phyloP scores from a whole-genome alignment of 306 rosid species.

The Castanea mollissima region DNA sequence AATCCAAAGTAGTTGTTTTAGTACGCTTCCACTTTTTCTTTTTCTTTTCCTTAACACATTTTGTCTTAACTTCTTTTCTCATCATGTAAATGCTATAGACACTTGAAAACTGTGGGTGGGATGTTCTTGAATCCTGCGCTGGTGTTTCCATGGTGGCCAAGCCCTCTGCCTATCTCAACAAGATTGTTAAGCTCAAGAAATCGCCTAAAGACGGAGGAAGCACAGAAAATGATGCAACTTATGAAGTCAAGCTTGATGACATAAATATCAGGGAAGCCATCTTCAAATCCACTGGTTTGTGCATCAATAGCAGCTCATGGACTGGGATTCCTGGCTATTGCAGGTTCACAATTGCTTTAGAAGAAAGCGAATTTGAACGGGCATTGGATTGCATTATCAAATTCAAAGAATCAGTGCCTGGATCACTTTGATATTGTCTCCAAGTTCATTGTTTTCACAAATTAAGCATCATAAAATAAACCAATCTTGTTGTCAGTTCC shows the following conservation, averaged over 20 bases:
- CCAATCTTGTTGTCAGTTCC: background rate
- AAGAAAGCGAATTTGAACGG: slow-evolving; percentile 65
- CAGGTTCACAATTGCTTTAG: slow-evolving; percentile 78
- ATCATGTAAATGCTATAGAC: slow-evolving; percentile 36
- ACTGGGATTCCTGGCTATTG: slow-evolving; percentile 96
- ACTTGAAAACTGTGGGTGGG: slow-evolving; percentile 85
- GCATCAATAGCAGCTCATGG: slow-evolving; percentile 93
- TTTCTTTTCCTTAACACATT: background rate
- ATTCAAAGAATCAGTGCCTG: slow-evolving; percentile 43
- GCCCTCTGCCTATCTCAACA: slow-evolving; percentile 73
- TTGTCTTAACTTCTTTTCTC: background rate
- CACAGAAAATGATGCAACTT: slow-evolving; percentile 26
- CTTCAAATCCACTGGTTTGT: slow-evolving; percentile 71
- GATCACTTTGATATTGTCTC: slow-evolving; percentile 1
- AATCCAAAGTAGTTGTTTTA: background rate
- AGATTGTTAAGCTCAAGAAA: slow-evolving; percentile 43
- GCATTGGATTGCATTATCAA: slow-evolving; percentile 82
- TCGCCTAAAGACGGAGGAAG: slow-evolving; percentile 24
- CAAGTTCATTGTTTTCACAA: background rate
- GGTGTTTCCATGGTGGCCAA: slow-evolving; percentile 92
- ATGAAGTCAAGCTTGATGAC: slow-evolving; percentile 56
- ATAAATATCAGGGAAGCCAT: slow-evolving; percentile 69
- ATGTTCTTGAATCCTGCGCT: slow-evolving; percentile 64
- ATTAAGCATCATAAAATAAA: background rate
- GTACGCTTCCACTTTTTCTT: background rate